Evolutionary conservation across 129 eudicot genomes (phyloP).

Genomic region (Tagetes patula): DNA sequence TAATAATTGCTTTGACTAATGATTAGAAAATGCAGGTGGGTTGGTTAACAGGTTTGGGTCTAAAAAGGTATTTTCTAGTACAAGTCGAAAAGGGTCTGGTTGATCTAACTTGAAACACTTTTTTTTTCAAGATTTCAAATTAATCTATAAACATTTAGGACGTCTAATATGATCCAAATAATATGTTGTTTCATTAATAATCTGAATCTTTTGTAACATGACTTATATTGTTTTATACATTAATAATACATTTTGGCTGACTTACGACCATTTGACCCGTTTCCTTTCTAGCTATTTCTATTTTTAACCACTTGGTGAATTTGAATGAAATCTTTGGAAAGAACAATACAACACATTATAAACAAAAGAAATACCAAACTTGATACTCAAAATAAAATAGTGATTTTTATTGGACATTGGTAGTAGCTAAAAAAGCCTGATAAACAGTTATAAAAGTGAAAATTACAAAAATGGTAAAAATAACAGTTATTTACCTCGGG

Average conservation of each 20-base stretch:
- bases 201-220: neutral
- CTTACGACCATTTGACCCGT: neutral
- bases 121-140: neutral
- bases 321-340: neutral
- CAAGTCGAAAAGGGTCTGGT: neutral
- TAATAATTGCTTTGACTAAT: neutral
- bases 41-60: neutral
- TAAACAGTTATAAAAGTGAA: neutral
- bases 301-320: neutral
- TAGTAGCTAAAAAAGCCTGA: neutral
- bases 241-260: neutral
- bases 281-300: neutral
- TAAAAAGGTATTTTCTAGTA: neutral
- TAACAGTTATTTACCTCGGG: constrained; percentile 69
- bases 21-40: neutral
- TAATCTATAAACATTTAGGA: neutral
- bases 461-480: constrained; percentile 2
- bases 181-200: neutral
- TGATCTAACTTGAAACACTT: neutral
- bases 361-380: constrained; percentile 2
- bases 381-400: constrained; percentile 20
- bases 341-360: neutral
- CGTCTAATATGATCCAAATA: neutral
- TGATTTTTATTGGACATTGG: neutral
- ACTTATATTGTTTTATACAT: neutral